These are phyloP conservation scores for Macrolepiota dolichaula DNA, from an alignment of 768 basidiomycete species.

Conservation along the genomic window DNA sequence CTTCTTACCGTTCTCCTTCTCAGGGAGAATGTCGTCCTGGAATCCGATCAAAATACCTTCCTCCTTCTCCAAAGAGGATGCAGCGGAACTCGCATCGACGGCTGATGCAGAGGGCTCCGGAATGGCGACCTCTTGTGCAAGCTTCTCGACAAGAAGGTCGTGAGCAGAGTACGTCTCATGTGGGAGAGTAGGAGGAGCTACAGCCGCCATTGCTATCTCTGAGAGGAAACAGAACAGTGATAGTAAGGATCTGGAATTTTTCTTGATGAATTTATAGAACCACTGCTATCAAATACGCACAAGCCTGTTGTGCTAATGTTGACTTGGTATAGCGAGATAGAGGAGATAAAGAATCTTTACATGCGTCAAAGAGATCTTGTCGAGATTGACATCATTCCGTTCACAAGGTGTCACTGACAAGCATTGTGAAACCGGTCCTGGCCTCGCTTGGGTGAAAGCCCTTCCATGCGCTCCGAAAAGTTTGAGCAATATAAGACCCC, in stretches of 20 bases:
- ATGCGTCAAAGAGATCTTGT: neutral
- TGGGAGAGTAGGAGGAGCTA: neutral
- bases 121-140: neutral
- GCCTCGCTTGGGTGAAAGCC: neutral
- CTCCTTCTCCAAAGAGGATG: neutral
- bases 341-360: neutral
- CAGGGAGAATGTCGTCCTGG: slow-evolving; percentile 8
- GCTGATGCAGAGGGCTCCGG: neutral
- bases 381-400: neutral
- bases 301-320: neutral
- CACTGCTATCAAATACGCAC: neutral
- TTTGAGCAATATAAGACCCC: neutral
- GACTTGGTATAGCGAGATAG: neutral
- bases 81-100: neutral
- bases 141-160: neutral
- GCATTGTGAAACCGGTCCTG: neutral
- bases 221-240: neutral
- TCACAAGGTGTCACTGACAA: neutral
- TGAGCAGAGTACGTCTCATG: neutral
- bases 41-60: neutral
- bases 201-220: neutral
- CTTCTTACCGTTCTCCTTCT: neutral
- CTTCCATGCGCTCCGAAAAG: neutral
- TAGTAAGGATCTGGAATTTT: neutral
- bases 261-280: neutral